These are phyloP conservation scores for Fusarium equiseti DNA, from an alignment of 2,329 filamentous ascomycete genomes.

Conservation along the genomic window DNA sequence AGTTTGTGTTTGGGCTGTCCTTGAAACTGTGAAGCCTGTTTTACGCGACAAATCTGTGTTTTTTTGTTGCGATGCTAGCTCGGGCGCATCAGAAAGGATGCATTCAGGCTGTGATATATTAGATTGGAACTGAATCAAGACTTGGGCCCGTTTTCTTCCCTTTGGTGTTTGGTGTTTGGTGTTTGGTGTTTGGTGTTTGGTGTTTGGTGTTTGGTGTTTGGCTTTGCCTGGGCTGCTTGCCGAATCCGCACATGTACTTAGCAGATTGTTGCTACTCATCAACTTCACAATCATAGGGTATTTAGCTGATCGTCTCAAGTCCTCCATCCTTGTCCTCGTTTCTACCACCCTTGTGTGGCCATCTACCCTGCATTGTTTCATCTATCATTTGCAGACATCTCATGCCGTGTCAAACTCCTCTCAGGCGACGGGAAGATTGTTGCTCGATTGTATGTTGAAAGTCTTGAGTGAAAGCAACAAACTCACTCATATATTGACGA, in stretches of 20 bases:
- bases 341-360: neutral
- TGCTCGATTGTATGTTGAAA: neutral
- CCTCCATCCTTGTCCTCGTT: accelerated
- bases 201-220: neutral
- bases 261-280: neutral
- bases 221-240: neutral
- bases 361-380: neutral
- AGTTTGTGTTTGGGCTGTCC: neutral
- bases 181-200: neutral
- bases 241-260: neutral
- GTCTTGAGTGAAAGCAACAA: neutral
- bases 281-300: neutral
- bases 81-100: neutral
- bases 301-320: neutral
- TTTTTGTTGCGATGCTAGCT: neutral
- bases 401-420: neutral
- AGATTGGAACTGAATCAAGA: neutral
- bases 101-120: neutral
- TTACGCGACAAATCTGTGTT: neutral
- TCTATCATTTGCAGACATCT: neutral
- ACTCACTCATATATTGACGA: neutral
- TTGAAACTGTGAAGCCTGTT: neutral
- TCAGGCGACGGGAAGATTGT: neutral
- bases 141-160: neutral
- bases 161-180: neutral